phyloP scores from a whole-genome alignment of 257 asterid species.

The Ophiorrhiza pumila region DNA sequence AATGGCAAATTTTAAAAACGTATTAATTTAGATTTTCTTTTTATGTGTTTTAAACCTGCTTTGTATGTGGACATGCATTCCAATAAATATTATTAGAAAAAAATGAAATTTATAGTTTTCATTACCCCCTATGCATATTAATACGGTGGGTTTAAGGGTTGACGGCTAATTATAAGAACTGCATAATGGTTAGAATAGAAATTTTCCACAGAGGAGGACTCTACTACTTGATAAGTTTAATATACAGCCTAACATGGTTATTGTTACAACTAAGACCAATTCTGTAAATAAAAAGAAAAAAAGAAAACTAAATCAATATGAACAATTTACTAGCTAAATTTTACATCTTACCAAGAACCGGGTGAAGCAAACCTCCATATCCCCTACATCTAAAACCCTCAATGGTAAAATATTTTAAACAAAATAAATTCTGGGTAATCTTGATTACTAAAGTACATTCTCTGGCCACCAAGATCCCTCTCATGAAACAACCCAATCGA shows the following conservation, averaged over 20 bases:
- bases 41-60: too few species aligned
- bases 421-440: conserved; percentile 3
- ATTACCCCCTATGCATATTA: too few species aligned
- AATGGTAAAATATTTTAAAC: conserved; percentile 25
- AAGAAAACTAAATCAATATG: conserved; percentile 54
- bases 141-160: too few species aligned
- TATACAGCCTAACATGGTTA: conserved; percentile 22
- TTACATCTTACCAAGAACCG: conserved; percentile 43
- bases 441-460: neutral
- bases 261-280: conserved; percentile 21
- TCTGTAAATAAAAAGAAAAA: too few species aligned
- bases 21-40: too few species aligned
- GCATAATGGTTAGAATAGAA: conserved; percentile 17
- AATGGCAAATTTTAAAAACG: too few species aligned
- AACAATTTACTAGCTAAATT: conserved; percentile 56
- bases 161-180: too few species aligned
- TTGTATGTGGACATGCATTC: too few species aligned
- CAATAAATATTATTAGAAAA: too few species aligned
- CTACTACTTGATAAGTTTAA: conserved; percentile 2
- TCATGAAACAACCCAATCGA: conserved; percentile 24
- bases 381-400: conserved; percentile 28
- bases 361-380: conserved; percentile 29
- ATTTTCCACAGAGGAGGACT: neutral
- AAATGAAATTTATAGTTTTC: too few species aligned
- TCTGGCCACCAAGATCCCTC: conserved; percentile 14